Conservation (phyloP, 495 filamentous ascomycete genomes). For the Hypoxylon crocopeplum region DNA sequence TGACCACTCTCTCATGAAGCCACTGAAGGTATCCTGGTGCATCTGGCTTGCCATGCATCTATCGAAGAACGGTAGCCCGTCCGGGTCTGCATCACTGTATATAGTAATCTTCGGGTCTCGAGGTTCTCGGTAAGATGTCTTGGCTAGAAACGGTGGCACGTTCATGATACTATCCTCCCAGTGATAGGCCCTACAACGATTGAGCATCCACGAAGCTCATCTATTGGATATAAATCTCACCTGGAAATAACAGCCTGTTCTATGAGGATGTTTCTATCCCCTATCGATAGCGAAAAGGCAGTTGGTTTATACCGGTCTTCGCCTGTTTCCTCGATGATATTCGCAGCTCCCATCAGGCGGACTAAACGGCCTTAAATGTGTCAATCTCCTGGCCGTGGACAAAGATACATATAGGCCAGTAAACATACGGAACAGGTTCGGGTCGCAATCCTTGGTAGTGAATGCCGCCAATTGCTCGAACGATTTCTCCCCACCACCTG, state of each 20-base stretch:
- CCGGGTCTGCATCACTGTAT: slow-evolving; percentile 25
- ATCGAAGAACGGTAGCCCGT: slow-evolving; percentile 32
- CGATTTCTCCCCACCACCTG: slow-evolving; percentile 29
- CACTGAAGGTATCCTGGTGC: slow-evolving; percentile 28
- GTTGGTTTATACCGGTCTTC: slow-evolving; percentile 37
- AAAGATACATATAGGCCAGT: not conserved
- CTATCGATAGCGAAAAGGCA: slow-evolving; percentile 18
- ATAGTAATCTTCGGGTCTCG: slow-evolving; percentile 25
- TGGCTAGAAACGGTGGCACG: slow-evolving; percentile 30
- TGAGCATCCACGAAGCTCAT: not conserved
- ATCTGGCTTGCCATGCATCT: slow-evolving; percentile 14
- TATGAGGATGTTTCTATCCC: slow-evolving; percentile 18
- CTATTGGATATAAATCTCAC: not conserved
- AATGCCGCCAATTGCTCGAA: slow-evolving; percentile 27
- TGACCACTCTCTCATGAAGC: slow-evolving; percentile 28
- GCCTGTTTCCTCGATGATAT: slow-evolving; percentile 36
- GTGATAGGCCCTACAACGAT: slow-evolving; percentile 19
- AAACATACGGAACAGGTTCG: slow-evolving; percentile 34
- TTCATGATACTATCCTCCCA: slow-evolving; percentile 14
- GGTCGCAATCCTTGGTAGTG: slow-evolving; percentile 23
- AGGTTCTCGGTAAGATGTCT: slow-evolving; percentile 33
- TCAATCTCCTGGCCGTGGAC: not conserved
- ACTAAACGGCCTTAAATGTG: slow-evolving; percentile 27
- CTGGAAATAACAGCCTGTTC: not conserved
- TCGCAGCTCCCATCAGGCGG: slow-evolving; percentile 21